Evolutionary conservation across 2,329 filamentous ascomycete genomes (phyloP).

Genomic region (Calonectria hawksworthii): DNA sequence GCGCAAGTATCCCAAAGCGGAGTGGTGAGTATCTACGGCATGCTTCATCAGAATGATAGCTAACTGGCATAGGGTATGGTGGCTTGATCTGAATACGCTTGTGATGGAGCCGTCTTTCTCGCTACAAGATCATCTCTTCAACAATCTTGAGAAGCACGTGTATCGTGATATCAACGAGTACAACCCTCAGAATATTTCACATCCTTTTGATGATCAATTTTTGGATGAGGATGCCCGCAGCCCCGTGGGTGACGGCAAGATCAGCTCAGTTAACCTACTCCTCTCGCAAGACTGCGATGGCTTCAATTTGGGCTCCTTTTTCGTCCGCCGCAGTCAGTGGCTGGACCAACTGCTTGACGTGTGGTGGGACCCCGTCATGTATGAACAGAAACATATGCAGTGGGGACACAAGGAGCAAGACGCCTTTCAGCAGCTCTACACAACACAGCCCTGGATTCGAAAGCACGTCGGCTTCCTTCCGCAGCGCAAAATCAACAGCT

Average conservation of each 20-base stretch:
- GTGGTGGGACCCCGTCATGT: conserved; percentile 98
- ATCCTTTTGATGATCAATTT: conserved; percentile 81
- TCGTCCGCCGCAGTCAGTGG: conserved; percentile 87
- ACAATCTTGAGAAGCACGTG: conserved; percentile 78
- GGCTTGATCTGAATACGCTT: conserved; percentile 97
- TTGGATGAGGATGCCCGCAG: conserved; percentile 83
- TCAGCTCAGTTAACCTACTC: conserved; percentile 87
- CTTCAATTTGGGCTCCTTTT: conserved; percentile 97
- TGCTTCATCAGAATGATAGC: conserved; percentile 11
- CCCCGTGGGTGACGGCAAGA: conserved; percentile 80
- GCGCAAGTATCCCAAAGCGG: conserved; percentile 93
- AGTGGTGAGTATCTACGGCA: conserved; percentile 77
- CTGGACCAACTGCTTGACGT: conserved; percentile 92
- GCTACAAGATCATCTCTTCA: conserved; percentile 91
- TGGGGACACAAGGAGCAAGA: conserved; percentile 99
- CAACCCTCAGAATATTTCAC: conserved; percentile 94
- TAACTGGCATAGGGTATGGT: conserved; percentile 89
- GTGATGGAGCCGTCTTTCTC: conserved; percentile 97
- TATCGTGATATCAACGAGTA: conserved; percentile 98
- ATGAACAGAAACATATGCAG: conserved; percentile 98
- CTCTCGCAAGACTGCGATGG: conserved; percentile 94
- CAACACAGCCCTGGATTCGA: conserved; percentile 91
- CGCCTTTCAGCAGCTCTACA: conserved; percentile 92
- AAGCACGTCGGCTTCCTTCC: conserved; percentile 90
- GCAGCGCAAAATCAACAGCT: conserved; percentile 94